phyloP scores from a whole-genome alignment of 2,329 filamentous ascomycete species.

The Fusarium sp. region DNA sequence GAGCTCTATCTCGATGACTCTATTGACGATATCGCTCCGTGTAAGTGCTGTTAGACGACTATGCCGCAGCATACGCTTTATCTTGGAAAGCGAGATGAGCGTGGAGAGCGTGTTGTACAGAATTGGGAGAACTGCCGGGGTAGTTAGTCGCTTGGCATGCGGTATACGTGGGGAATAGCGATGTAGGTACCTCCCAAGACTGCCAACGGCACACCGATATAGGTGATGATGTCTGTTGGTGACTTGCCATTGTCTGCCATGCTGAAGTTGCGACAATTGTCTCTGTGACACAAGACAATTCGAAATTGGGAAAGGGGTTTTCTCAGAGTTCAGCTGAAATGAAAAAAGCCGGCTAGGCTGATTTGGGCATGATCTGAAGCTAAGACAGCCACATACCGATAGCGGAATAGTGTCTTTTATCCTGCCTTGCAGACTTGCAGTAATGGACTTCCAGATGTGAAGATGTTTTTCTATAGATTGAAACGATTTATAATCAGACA shows the following conservation, averaged over 20 bases:
- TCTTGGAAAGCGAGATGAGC: constrained; percentile 66
- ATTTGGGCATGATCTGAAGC: background rate
- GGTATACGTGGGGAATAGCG: background rate
- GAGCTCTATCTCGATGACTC: constrained; percentile 72
- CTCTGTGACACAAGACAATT: background rate
- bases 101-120: constrained; percentile 72
- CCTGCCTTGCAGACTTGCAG: background rate
- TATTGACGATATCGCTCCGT: constrained; percentile 70
- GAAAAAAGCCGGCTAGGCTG: constrained; percentile 5
- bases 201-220: constrained; percentile 66
- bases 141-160: background rate
- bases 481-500: no score
- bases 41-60: constrained; percentile 68
- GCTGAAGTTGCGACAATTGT: background rate
- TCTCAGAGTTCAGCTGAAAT: constrained; percentile 8
- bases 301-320: constrained; percentile 5
- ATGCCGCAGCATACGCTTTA: constrained; percentile 65
- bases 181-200: constrained; percentile 55
- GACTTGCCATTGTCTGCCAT: constrained; percentile 48
- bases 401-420: background rate
- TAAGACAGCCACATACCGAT: constrained; percentile 3
- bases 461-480: background rate
- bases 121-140: constrained; percentile 64
- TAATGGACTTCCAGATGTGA: rapidly evolving
- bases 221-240: constrained; percentile 63